Evolutionary conservation across 2,329 filamentous ascomycete species (phyloP), one percentile per base, ranked within the genome.

Genomic region (Trichoderma lentiforme): DNA sequence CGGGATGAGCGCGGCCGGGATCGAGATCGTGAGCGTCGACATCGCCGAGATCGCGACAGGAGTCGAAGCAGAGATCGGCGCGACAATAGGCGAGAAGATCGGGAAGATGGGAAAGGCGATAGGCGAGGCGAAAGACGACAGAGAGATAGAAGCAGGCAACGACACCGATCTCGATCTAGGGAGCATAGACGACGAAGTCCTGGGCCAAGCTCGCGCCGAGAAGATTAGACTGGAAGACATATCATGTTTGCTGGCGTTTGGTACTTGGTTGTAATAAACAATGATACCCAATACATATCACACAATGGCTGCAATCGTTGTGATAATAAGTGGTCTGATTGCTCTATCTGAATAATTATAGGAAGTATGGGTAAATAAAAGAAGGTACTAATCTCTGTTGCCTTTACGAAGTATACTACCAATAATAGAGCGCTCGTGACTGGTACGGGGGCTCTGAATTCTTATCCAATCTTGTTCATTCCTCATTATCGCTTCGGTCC

Each of bases 81-180:
- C 3, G 64, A 67, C 34, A 21, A 58, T 34, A 43, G 58, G 32
- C 15, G 47, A 7, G n/a, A 51, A 11, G 43, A 21, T 21, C 62
- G 39, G n/a, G 63, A 66, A 2, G 63, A 66, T 5, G 26, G 30
- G 15, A 53, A 18, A 56, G 34, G 12, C 0, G 47, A 56, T 8
- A 66, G 30, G 47, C 63, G 43, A 34, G 62, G 21, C 5, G 47
- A 53, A 53, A 53, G 47, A 53, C 47, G 47, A 3, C 70, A 69
- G 28, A 71, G 70, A 14, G 73, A 76, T 11, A 64, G 73, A 21
- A 74, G 72, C 30, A 72, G 73, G 53, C 74, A 75, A 15, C 60
- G 73, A 6, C 58, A 72, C 34, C 73, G 74, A 12, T 78, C 75
- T 12, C 76, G 72, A 14, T 77, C 76, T 1, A 75, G 72, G 24